Evolutionary conservation across 2,329 filamentous ascomycete species (phyloP).

Genomic region (Cryphonectria carpinicola): DNA sequence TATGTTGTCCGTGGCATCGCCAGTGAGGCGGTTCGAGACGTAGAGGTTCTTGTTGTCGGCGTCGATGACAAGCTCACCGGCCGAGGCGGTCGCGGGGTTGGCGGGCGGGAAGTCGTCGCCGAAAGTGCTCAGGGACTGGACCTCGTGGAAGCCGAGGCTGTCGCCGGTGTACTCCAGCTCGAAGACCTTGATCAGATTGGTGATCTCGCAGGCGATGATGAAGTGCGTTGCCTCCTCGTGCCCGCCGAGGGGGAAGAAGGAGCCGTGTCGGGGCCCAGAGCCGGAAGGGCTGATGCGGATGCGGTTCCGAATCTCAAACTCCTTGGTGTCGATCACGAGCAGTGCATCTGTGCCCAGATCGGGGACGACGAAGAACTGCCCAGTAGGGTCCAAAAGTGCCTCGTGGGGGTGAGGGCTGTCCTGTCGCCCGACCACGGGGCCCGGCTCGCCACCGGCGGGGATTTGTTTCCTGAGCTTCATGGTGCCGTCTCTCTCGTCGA

Average conservation of each 20-base stretch:
- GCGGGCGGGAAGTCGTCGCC: constrained; percentile 40
- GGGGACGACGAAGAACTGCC: constrained; percentile 52
- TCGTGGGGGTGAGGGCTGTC: constrained; percentile 49
- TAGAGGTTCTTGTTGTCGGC: constrained; percentile 50
- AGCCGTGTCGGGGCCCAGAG: constrained; percentile 55
- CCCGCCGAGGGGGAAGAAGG: constrained; percentile 46
- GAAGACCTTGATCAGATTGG: constrained; percentile 50
- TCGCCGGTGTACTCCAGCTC: constrained; percentile 43
- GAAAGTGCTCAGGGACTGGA: constrained; percentile 48
- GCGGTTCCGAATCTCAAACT: constrained; percentile 43
- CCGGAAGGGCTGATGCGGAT: constrained; percentile 42
- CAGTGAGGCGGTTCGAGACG: constrained; percentile 55
- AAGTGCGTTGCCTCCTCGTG: constrained; percentile 46
- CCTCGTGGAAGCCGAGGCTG: constrained; percentile 41
- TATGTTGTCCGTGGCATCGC: constrained; percentile 50
- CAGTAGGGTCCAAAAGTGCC: constrained; percentile 51
- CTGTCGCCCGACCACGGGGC: constrained; percentile 34
- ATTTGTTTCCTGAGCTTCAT: constrained; percentile 30
- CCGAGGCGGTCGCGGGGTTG: constrained; percentile 44
- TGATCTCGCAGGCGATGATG: constrained; percentile 51
- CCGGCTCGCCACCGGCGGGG: constrained; percentile 32
- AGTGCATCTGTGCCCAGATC: constrained; percentile 56
- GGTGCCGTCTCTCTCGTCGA: constrained; percentile 17
- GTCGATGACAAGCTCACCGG: constrained; percentile 50
- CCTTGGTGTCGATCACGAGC: constrained; percentile 50